Percentiles rank a stretch among this genome's conserved stretches.
These are phyloP conservation scores for Neonectria sp. DNA, from an alignment of 2,329 filamentous ascomycete genomes.

Conservation along the genomic window DNA sequence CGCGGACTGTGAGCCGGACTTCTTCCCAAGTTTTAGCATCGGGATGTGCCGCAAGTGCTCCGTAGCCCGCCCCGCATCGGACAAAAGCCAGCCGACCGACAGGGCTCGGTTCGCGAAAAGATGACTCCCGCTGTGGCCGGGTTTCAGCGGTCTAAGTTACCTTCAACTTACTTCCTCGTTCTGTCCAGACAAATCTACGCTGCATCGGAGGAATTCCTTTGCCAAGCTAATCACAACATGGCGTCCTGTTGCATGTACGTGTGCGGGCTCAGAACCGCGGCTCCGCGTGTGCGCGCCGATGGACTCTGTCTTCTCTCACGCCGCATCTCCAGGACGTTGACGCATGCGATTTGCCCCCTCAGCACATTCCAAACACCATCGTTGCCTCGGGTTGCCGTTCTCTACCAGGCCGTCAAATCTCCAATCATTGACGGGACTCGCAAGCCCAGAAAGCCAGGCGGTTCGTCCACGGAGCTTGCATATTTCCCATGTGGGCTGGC, in stretches of 20 bases:
- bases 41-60: no score
- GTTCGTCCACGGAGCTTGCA: conserved; percentile 3
- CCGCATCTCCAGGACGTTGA: background rate
- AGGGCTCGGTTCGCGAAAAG: no score
- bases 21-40: no score
- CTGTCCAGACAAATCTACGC: no score
- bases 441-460: conserved; percentile 65
- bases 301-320: background rate
- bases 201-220: no score
- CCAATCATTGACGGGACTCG: conserved; percentile 62
- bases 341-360: background rate
- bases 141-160: no score
- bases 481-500: background rate
- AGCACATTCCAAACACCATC: background rate
- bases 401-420: conserved; percentile 63
- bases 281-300: background rate
- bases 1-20: no score
- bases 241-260: background rate
- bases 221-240: background rate
- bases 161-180: no score
- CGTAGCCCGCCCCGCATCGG: no score
- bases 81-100: no score
- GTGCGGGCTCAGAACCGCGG: background rate
- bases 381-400: conserved; percentile 55
- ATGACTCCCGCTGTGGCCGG: no score